A percentile compares a stretch with the other conserved stretches of the same genome.
Evolutionary conservation across 2,329 filamentous ascomycete genomes (phyloP).

Genomic region (Fusarium temperatum): DNA sequence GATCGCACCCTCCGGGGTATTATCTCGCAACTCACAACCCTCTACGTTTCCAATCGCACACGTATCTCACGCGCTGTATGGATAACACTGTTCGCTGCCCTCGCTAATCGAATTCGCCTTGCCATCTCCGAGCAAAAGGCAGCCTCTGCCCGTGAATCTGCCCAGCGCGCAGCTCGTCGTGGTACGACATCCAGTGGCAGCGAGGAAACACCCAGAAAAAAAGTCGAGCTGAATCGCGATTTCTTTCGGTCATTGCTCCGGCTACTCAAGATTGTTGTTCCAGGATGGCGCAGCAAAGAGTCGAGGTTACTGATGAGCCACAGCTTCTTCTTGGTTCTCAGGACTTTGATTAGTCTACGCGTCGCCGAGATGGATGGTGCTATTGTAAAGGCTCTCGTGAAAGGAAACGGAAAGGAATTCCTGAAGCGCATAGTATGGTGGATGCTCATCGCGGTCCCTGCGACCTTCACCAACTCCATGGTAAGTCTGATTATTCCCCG

Average conservation of each 20-base stretch:
- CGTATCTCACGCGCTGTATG: slow-evolving; percentile 86
- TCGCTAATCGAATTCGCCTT: slow-evolving; percentile 88
- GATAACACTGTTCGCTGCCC: slow-evolving; percentile 80
- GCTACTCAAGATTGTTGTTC: slow-evolving; percentile 86
- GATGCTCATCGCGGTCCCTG: slow-evolving; percentile 96
- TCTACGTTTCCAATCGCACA: slow-evolving; percentile 83
- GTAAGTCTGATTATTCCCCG: slow-evolving; percentile 57
- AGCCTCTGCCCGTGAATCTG: slow-evolving; percentile 74
- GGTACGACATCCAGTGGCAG: slow-evolving; percentile 58
- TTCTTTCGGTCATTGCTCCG: slow-evolving; percentile 78
- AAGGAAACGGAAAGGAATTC: slow-evolving; percentile 91
- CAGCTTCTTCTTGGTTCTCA: slow-evolving; percentile 88
- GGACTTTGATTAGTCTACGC: slow-evolving; percentile 93
- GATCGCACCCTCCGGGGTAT: slow-evolving; percentile 72
- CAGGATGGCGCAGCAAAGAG: slow-evolving; percentile 90
- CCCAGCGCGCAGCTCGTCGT: slow-evolving; percentile 58
- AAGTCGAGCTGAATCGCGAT: slow-evolving; percentile 91
- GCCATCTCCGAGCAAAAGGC: slow-evolving; percentile 94
- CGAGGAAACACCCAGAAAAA: slow-evolving; percentile 67
- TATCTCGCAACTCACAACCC: slow-evolving; percentile 71
- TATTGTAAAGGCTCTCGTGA: slow-evolving; percentile 90
- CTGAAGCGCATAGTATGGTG: slow-evolving; percentile 91
- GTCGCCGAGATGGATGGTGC: slow-evolving; percentile 95
- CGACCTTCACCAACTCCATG: slow-evolving; percentile 99
- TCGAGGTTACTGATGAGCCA: slow-evolving; percentile 86